Base-by-base conservation (phyloP, 2,329 filamentous ascomycete genomes). In the Chalara sp. region DNA sequence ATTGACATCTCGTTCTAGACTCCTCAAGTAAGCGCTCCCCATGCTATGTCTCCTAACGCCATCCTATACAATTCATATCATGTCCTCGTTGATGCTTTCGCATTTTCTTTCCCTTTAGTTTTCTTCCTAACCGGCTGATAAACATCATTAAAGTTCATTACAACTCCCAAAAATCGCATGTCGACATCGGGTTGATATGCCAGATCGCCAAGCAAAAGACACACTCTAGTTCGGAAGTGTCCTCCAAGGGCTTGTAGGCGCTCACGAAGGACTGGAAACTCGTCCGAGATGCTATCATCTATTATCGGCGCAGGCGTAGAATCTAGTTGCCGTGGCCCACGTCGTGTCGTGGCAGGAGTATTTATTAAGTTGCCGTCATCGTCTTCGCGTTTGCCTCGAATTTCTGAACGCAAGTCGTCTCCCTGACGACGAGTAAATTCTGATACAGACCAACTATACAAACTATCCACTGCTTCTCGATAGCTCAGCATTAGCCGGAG, bases 111-210 rank as follows among this genome's bases (percentile, higher is more conserved):
- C 32, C 40, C 51, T 31, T 43, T 54, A 12, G 50, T 48, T 46
- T 62, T 83, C 66, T 84, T 79, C 61, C 83, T 76, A 43, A 84
- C 80, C 11, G 89, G 87, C 68, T 88, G 81, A 68, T 97, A 97
- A 30, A 95, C 87, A 66, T 97, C 92, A 69, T 99, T 99, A 70
- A 97, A 99, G 70, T 97, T 99, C 89, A 99, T 97, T 40, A 93
- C 88, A 44, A 97, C 90, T 39, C 89, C 93, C 58, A 99, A 72
- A 74, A 97, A 97, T 49, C 92, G 79, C 83, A 99, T 89, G 67
- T 99, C 93, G 47, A 91, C 84, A 67, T 99, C 93, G 1, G 90
- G 86, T 69, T 97, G 92, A 70, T 95, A 92, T 6, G 89, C 87
- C 56, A 99, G 69, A 67, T 99, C 95, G 11, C 93, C 90, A 4